Conservation (phyloP, 2,329 filamentous ascomycete species). For the Diaporthe citriasiana region DNA sequence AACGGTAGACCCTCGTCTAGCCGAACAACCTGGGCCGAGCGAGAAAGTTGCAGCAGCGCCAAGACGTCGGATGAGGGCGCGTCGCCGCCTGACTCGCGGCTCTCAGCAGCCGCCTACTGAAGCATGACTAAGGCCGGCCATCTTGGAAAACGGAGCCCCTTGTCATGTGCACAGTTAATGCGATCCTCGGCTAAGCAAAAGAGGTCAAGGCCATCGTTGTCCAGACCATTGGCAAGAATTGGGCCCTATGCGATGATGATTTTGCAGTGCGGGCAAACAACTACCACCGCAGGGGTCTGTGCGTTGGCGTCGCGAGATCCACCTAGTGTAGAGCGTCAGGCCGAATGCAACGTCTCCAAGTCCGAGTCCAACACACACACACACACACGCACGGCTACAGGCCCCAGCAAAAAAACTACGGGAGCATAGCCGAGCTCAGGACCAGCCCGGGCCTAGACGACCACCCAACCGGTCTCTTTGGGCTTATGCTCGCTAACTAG, state of each 20-base stretch:
- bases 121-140: constrained; percentile 33
- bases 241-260: constrained; percentile 7
- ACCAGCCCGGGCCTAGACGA: not conserved
- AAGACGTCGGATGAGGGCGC: constrained; percentile 10
- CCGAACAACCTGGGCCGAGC: constrained; percentile 2
- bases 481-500: not conserved
- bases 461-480: not conserved
- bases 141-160: not conserved
- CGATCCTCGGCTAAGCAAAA: constrained; percentile 26
- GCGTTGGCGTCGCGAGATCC: constrained; percentile 18
- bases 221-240: constrained; percentile 5
- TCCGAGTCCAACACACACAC: not conserved
- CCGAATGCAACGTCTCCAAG: constrained; percentile 2
- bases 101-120: not conserved
- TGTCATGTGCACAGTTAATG: constrained; percentile 33
- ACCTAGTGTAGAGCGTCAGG: not conserved
- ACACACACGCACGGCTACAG: not conserved
- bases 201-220: constrained; percentile 27
- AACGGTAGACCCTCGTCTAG: constrained; percentile 10
- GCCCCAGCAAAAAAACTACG: not conserved
- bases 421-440: constrained; percentile 5
- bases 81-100: constrained; percentile 29
- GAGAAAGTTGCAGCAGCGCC: not conserved
- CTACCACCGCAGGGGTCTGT: constrained; percentile 13
- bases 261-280: not conserved